These are phyloP conservation scores for Eudorina sp. DNA, from an alignment of 139 green algal genomes.

Conservation along the genomic window DNA sequence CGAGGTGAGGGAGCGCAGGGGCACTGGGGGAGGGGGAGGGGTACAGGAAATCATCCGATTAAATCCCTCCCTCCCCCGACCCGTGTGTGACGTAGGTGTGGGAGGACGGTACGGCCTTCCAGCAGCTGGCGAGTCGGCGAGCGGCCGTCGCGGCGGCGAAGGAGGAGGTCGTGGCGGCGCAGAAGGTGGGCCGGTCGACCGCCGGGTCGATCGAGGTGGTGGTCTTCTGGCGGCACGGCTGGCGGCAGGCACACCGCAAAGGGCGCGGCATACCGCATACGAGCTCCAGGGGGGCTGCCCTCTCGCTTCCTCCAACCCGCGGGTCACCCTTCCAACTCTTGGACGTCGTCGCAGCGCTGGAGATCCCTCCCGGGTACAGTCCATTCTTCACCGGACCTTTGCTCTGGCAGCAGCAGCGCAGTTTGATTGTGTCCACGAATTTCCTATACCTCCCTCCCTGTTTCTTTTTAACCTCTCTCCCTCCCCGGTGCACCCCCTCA, in stretches of 20 bases:
- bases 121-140: conserved; percentile 63
- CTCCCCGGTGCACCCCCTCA: too few relatives aligned
- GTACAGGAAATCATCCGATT: background rate
- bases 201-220: too few relatives aligned
- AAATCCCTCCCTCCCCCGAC: background rate
- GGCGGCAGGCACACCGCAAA: too few relatives aligned
- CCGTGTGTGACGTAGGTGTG: conserved; percentile 68
- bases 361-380: too few relatives aligned
- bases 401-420: too few relatives aligned
- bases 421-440: too few relatives aligned
- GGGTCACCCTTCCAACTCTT: background rate
- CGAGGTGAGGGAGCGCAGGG: conserved; percentile 28
- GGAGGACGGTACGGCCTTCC: conserved; percentile 86
- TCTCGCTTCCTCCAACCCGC: background rate
- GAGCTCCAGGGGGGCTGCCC: background rate
- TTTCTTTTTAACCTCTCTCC: too few relatives aligned
- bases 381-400: too few relatives aligned
- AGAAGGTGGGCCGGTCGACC: conserved; percentile 71
- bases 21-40: background rate
- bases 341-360: too few relatives aligned
- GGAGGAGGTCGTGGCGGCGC: conserved; percentile 76
- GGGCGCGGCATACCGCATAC: too few relatives aligned
- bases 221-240: too few relatives aligned
- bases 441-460: too few relatives aligned
- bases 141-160: conserved; percentile 61